These are phyloP conservation scores for Nemania sp. DNA, from an alignment of 2,329 filamentous ascomycete species.

Conservation along the genomic window DNA sequence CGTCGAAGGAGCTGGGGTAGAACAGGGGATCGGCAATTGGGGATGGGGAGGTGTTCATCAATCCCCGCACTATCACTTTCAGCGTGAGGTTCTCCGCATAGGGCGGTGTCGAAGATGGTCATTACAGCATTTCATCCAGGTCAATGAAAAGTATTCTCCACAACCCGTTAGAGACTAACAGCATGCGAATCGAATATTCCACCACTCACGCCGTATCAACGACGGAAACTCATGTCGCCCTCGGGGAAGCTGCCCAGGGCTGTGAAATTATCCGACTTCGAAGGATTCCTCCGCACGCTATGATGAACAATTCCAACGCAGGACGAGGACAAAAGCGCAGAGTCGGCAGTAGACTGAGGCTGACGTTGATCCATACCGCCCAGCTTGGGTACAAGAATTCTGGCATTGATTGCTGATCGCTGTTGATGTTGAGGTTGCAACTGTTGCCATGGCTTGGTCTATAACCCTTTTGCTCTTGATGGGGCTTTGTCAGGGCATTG, in stretches of 20 bases:
- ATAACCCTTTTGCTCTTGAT: constrained; percentile 12
- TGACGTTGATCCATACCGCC: neutral
- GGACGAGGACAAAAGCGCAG: neutral
- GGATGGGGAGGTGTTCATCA: too few relatives aligned
- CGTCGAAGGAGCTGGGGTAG: constrained; percentile 26
- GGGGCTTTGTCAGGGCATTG: neutral
- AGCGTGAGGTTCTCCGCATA: neutral
- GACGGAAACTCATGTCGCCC: neutral
- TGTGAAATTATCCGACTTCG: neutral
- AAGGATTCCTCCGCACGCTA: neutral
- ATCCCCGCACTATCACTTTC: too few relatives aligned
- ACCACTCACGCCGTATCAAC: constrained; percentile 22
- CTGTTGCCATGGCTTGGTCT: constrained; percentile 13
- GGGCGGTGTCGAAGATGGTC: neutral
- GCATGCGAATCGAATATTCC: constrained; percentile 20
- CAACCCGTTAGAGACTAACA: neutral
- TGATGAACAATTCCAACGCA: neutral
- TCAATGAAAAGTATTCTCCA: neutral
- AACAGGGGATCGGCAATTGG: neutral
- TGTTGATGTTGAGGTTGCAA: neutral
- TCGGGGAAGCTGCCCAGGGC: neutral
- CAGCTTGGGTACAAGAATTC: neutral
- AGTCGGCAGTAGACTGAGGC: neutral
- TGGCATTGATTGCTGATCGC: neutral
- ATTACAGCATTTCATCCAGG: neutral